Percentiles rank a stretch among this genome's conserved stretches.
Conservation (phyloP, 2,329 filamentous ascomycete species). For the Xenoacremonium recifei region DNA sequence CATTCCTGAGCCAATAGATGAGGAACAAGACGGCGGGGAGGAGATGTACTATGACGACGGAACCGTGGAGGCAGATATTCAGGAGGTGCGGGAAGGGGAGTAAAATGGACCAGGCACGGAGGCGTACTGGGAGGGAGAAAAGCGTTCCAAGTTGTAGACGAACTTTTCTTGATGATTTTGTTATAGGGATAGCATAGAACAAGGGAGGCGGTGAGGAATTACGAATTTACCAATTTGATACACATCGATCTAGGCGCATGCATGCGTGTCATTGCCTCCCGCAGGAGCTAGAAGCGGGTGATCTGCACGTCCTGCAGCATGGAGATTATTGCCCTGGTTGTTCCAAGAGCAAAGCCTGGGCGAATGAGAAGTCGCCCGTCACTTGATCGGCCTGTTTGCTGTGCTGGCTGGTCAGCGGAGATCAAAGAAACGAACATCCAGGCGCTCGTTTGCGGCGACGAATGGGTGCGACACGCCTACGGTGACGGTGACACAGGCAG, state of each 20-base stretch:
- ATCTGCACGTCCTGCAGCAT: slow-evolving; percentile 10
- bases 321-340: no score
- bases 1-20: slow-evolving; percentile 20
- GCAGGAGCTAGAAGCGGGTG: slow-evolving; percentile 8
- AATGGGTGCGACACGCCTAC: no score
- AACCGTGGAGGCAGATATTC: slow-evolving; percentile 32
- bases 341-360: no score
- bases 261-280: not conserved
- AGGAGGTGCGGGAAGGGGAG: slow-evolving; percentile 35
- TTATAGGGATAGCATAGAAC: not conserved
- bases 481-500: no score
- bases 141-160: not conserved
- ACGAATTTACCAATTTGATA: no score
- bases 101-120: slow-evolving; percentile 3
- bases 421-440: no score
- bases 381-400: no score
- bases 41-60: slow-evolving; percentile 30
- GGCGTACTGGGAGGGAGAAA: not conserved
- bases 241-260: not conserved
- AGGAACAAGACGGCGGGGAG: slow-evolving; percentile 30
- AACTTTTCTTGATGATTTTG: no score
- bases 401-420: no score
- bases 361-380: no score
- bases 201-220: not conserved
- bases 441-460: no score